Base-by-base conservation (phyloP, 306 rosid genomes). In the Sindora glabra region DNA sequence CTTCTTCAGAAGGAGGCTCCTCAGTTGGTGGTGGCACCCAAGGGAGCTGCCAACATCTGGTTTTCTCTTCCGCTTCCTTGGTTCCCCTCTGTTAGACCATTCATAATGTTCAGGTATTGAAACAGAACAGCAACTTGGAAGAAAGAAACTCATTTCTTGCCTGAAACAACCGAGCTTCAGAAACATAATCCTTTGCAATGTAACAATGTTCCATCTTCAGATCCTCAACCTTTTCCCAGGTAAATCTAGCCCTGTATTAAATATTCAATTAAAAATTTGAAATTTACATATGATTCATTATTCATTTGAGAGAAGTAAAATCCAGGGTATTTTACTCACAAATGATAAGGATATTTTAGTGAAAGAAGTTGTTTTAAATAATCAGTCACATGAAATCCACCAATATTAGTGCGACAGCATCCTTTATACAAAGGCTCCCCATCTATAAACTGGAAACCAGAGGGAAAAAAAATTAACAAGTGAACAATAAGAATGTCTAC, bases 191-290 rank as follows among this genome's bases (percentile, higher is more conserved):
- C 19, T 18, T 71, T 44, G 96, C 81, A 45, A 88, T 74, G 65
- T 92, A 92, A 68, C 98, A 88, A 75, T 92, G 96, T 71, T 88
- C 98, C 96, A 86, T 89, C 83, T 88, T 92, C 76, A 92, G 83
- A 65, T 92, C 95, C 69, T 92, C 99, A 24, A 86, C 96, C 71
- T 92, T 92, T 77, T 92, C 99, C 99, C 96, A 92, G 1, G 94
- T 80, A 74, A 89, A 82, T 67, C 95, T 84, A 56, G 85, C 81
- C 89, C 99, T 89, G 67, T 60, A 48, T 60, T 51, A 16, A 30
- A 56, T 65, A 72, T 78, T 65, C 61, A 33, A 56, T 39, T 56
- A 42, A 23, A 13, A 30, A 3, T 15, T 62, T 66, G 59, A 63
- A 36, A 40, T 22, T 10, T 53, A 45, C 23, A 39, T 11, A 45